Conservation (phyloP, 768 basidiomycete genomes). For the Lactifluus pinguis region DNA sequence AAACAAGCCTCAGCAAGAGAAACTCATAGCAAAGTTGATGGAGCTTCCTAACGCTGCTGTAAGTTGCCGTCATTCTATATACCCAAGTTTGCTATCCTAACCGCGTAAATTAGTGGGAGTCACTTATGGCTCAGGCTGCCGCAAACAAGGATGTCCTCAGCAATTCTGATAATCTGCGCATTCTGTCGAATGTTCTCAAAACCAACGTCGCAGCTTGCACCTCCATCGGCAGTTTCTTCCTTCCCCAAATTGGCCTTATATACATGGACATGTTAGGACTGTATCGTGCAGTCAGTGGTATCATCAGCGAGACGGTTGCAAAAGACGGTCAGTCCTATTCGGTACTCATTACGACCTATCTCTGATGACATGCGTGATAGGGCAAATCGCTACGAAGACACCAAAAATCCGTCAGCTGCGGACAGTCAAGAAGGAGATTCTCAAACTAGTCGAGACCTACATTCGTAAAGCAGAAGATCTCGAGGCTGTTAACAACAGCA, state of each 20-base stretch:
- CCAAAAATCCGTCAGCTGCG: constrained; percentile 90
- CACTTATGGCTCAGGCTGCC: constrained; percentile 90
- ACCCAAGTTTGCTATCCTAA: background rate
- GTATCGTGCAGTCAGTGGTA: constrained; percentile 94
- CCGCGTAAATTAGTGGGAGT: constrained; percentile 70
- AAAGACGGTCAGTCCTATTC: constrained; percentile 53
- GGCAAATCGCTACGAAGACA: constrained; percentile 88
- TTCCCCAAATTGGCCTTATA: constrained; percentile 92
- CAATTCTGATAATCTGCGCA: constrained; percentile 91
- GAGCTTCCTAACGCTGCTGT: constrained; percentile 92
- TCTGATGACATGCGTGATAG: constrained; percentile 32
- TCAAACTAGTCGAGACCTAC: constrained; percentile 96
- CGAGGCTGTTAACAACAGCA: constrained; percentile 81
- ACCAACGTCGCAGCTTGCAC: constrained; percentile 98
- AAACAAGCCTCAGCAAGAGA: constrained; percentile 94
- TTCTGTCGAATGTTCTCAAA: constrained; percentile 92
- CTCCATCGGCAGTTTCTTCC: constrained; percentile 93
- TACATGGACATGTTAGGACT: constrained; percentile 98
- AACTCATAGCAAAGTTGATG: constrained; percentile 91
- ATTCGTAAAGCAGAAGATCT: constrained; percentile 96
- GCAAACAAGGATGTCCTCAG: constrained; percentile 87
- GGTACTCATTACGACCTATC: background rate
- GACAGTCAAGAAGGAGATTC: constrained; percentile 97
- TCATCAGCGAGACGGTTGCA: constrained; percentile 88
- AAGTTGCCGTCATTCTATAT: background rate